These are phyloP conservation scores for Eucalyptus pauciflora DNA, from an alignment of 345 rosid species.

Conservation along the genomic window DNA sequence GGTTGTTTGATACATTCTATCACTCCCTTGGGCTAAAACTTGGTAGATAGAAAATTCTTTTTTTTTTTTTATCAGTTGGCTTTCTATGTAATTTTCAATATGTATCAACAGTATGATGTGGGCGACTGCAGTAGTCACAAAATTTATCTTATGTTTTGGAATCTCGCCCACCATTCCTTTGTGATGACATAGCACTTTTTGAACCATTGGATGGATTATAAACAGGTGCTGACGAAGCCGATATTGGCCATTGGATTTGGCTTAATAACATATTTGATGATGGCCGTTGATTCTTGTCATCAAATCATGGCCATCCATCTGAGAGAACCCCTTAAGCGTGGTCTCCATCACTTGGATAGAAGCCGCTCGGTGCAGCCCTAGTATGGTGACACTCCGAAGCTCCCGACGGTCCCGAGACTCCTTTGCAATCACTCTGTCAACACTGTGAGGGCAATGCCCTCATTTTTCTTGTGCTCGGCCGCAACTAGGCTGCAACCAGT, in stretches of 20 bases:
- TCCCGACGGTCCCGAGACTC: not conserved
- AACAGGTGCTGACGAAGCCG: not conserved
- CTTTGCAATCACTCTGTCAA: too few species aligned
- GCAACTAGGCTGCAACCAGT: not conserved
- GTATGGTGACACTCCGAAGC: not conserved
- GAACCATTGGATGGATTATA: not conserved
- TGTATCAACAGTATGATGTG: not conserved
- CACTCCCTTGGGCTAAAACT: not conserved
- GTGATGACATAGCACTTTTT: not conserved
- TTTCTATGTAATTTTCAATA: not conserved
- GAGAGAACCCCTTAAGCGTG: not conserved
- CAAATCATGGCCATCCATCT: not conserved
- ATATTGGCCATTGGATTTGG: not conserved
- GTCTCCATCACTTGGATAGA: not conserved
- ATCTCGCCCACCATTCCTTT: not conserved
- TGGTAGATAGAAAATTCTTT: not conserved
- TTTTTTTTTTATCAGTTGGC: not conserved
- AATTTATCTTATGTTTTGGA: not conserved
- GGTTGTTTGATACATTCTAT: not conserved
- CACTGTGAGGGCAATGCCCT: not conserved
- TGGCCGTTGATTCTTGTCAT: not conserved
- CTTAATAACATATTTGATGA: not conserved
- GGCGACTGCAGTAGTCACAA: not conserved
- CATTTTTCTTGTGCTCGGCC: not conserved
- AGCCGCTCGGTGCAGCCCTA: not conserved